These are phyloP conservation scores for Mixia osmundae DNA, from an alignment of 1,284 basidiomycete species.

Conservation along the genomic window DNA sequence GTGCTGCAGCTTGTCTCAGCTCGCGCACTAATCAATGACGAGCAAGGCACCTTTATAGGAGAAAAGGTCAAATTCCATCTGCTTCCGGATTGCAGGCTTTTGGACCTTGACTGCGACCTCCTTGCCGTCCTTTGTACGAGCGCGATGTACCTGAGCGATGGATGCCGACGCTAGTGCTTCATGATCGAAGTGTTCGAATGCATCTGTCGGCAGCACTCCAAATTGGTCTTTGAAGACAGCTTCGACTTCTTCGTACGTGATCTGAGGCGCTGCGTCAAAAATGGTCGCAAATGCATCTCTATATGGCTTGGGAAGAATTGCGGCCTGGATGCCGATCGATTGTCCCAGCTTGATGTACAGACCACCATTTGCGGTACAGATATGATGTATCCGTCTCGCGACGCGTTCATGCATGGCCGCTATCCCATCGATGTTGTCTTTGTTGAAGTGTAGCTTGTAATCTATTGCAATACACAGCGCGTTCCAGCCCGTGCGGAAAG, in stretches of 20 bases:
- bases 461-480: conserved; percentile 24
- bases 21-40: not conserved
- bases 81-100: conserved; percentile 59
- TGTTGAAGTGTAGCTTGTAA: conserved; percentile 63
- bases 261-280: conserved; percentile 64
- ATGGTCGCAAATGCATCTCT: conserved; percentile 53
- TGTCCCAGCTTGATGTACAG: conserved; percentile 70
- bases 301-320: conserved; percentile 46
- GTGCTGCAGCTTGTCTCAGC: not conserved
- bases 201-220: conserved; percentile 36
- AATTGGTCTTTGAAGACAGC: conserved; percentile 48
- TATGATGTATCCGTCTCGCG: conserved; percentile 44
- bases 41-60: conserved; percentile 9
- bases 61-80: conserved; percentile 36
- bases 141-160: conserved; percentile 69
- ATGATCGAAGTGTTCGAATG: conserved; percentile 53
- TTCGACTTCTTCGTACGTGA: conserved; percentile 44
- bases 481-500: not conserved
- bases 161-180: conserved; percentile 57
- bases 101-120: conserved; percentile 75
- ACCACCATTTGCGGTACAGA: conserved; percentile 45
- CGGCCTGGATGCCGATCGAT: conserved; percentile 53
- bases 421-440: conserved; percentile 36
- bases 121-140: conserved; percentile 34
- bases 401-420: conserved; percentile 56